Evolutionary conservation across 2,329 filamentous ascomycete genomes (phyloP), one percentile per base, ranked within the genome.

Genomic region (Ciborinia camelliae): DNA sequence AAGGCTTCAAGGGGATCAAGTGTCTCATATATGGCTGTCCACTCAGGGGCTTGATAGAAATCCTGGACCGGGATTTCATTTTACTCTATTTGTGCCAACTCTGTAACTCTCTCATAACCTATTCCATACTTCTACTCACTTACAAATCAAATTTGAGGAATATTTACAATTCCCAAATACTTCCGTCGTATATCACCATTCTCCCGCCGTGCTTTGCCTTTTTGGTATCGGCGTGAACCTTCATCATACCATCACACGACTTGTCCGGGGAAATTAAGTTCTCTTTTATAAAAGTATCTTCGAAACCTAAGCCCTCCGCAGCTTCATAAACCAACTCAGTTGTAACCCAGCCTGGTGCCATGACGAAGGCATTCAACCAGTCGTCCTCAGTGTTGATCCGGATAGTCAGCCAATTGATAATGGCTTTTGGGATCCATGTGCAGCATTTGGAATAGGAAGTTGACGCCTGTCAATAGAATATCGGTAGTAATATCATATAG

Each of bases 341-440:
- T 30, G 26, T 15, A 15, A 50, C 26, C 23, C 23, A 28, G 15
- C 48, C 48, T 28, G 48, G 48, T 1, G 3, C 6, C 48, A 50
- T 30, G 18, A 68, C 58, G 39, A 71, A 70, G 15, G 71, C 58
- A 47, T 65, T 70, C n/a, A 73, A 60, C 65, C 66, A 68, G 26
- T 67, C 62, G 37, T 72, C 67, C 53, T 73, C 71, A 35, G 55
- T 32, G 23, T 72, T 65, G 5, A 74, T 73, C 41, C 66, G 65
- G 23, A 67, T 55, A 5, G 74, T 76, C 37, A 76, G 68, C 70
- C 71, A 77, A 55, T 75, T 72, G n/a, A 75, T 63, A 15, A 71
- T 71, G 9, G 72, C 72, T 57, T 78, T 78, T 6, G 74, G 71
- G 72, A 63, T 6, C 71, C 75, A 55, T 78, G 76, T 2, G 70